These are phyloP conservation scores for Hevea brasiliensis DNA, from an alignment of 345 rosid species.

Conservation along the genomic window DNA sequence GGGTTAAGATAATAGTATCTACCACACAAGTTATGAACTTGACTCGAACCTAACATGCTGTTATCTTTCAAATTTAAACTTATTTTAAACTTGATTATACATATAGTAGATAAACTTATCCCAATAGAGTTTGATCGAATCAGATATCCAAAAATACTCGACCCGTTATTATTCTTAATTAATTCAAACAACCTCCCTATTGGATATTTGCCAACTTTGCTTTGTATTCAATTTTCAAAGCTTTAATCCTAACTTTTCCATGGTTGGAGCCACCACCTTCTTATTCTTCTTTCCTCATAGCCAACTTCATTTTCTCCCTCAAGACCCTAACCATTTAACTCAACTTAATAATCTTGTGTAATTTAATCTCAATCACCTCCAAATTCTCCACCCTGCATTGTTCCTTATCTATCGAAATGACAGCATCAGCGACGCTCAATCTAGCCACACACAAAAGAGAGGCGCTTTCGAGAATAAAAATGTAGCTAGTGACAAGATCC, in stretches of 20 bases:
- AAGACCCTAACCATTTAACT: conserved; percentile 79
- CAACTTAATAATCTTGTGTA: conserved; percentile 67
- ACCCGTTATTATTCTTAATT: no score
- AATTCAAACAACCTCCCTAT: conserved; percentile 70
- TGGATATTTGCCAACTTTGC: conserved; percentile 62
- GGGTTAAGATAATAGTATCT: no score
- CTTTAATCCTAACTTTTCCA: conserved; percentile 48
- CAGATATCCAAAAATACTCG: no score
- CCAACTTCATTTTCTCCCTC: conserved; percentile 73
- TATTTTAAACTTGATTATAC: no score
- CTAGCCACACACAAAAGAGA: conserved; percentile 75
- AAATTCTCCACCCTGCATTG: conserved; percentile 88
- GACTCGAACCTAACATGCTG: no score
- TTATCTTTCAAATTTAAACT: no score
- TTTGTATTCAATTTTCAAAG: conserved; percentile 57
- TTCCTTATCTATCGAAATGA: conserved; percentile 81
- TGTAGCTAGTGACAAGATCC: conserved; percentile 82
- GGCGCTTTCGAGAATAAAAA: conserved; percentile 80
- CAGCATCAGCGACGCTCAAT: conserved; percentile 71
- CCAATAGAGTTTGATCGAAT: no score
- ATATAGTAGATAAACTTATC: no score
- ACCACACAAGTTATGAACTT: no score
- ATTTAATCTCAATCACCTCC: conserved; percentile 59
- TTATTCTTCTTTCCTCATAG: conserved; percentile 61
- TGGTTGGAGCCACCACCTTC: conserved; percentile 56